Base-by-base conservation (phyloP, 371 early-diverging fungal species). In the Apophysomyces elegans region DNA sequence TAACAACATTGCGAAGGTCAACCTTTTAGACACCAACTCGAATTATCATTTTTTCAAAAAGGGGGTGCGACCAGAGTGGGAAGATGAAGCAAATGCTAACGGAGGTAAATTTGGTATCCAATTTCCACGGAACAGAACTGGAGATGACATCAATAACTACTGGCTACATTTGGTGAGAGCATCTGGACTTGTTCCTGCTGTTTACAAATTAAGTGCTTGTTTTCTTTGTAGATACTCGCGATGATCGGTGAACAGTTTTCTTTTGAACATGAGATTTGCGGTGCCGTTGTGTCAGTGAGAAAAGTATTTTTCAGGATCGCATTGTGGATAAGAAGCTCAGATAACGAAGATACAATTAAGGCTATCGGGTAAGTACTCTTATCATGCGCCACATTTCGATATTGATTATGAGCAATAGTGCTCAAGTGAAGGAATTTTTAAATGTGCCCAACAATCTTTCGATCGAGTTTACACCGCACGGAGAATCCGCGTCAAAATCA, bases 11-110 rank as follows among this genome's bases (percentile, higher is more conserved):
- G 79, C 86, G 60, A 88, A 88, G 64, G 86, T 93, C 16, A 84
- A 86, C 46, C 90, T 92, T 56, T 76, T 96, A 68, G 81, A 90
- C 13, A 68, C 84, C 38, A 89, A 91, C 37, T 86, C 95, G 62
- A 96, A 98, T 83, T 94, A 95, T 74, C 95, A 98, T 72, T 77
- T 99, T 60, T 99, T 99, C 88, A 94, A 95, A 78, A 86, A 92
- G 58, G 97, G 96, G 16, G 88, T 99, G 64, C 88, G 90, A 76
- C 99, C 99, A 8, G 92, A 91, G 91, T 99, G 99, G 99, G 99
- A 99, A 81, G 99, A 99, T 76, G 75, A 87, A 8, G 90, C 80
- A 50, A 99, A 99, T 85, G 87, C 82, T 37, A 83, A 93, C 37
- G 99, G 99, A 66, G 99, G 99, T 54, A 95, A 96, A 76, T 96